A percentile compares a stretch with the other conserved stretches of the same genome.
Conservation (phyloP, 75 land plant genomes). For the Picea glauca region DNA sequence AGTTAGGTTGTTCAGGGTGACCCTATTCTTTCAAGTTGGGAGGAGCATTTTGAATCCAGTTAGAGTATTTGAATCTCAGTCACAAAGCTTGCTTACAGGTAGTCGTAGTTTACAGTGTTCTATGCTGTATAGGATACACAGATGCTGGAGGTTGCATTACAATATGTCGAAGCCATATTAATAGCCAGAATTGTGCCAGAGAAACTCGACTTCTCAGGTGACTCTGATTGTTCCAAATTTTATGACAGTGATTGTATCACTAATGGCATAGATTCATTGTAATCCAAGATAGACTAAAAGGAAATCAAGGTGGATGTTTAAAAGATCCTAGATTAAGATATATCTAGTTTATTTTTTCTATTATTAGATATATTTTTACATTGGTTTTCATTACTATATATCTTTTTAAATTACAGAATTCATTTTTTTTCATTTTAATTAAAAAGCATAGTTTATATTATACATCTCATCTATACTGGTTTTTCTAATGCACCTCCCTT, state of each 20-base stretch:
- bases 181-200: not conserved
- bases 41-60: not conserved
- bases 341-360: too few relatives aligned
- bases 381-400: too few relatives aligned
- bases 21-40: not conserved
- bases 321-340: too few relatives aligned
- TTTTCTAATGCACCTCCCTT: not conserved
- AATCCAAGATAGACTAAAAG: not conserved
- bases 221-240: not conserved
- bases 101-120: not conserved
- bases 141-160: not conserved
- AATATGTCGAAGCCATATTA: not conserved
- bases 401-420: not conserved
- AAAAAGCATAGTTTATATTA: not conserved
- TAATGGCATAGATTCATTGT: not conserved
- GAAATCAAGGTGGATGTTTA: too few relatives aligned
- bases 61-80: not conserved
- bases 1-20: not conserved
- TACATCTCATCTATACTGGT: not conserved
- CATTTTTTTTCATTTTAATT: not conserved
- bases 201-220: not conserved
- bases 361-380: too few relatives aligned
- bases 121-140: not conserved
- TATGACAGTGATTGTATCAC: not conserved
- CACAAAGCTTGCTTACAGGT: not conserved